phyloP scores from a whole-genome alignment of 306 rosid genomes.

The Trifolium fragiferum region DNA sequence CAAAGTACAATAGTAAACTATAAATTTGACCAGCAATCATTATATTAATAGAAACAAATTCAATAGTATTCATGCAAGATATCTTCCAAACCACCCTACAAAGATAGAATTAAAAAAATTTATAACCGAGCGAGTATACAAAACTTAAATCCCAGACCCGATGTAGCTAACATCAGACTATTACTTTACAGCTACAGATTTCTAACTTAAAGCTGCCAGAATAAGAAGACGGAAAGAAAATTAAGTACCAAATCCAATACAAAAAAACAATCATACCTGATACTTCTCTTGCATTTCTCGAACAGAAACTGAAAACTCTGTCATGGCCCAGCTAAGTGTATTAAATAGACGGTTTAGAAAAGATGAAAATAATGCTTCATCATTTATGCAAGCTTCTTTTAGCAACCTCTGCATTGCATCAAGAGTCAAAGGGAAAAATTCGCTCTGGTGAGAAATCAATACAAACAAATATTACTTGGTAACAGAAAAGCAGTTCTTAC shows the following conservation, averaged over 20 bases:
- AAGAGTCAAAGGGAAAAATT: constrained; percentile 28
- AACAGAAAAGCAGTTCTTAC: constrained; percentile 15
- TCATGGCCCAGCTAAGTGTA: constrained; percentile 98
- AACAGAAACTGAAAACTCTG: constrained; percentile 93
- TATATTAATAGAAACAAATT: constrained; percentile 7
- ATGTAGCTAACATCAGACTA: constrained; percentile 9
- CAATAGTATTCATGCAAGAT: constrained; percentile 22
- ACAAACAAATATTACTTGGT: constrained; percentile 3
- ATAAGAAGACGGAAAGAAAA: constrained; percentile 28
- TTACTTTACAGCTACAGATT: constrained; percentile 31
- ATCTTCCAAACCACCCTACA: constrained; percentile 24
- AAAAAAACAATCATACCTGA: constrained; percentile 43
- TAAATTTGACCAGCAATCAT: constrained; percentile 30
- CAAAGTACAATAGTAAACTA: neutral
- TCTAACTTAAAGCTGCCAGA: constrained; percentile 35
- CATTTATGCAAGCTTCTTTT: constrained; percentile 76
- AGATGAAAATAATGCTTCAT: constrained; percentile 84
- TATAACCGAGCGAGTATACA: neutral
- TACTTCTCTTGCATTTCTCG: constrained; percentile 97
- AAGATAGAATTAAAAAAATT: neutral
- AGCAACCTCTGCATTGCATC: constrained; percentile 70
- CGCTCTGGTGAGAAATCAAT: constrained; percentile 42
- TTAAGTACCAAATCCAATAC: constrained; percentile 14
- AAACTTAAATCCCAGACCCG: constrained; percentile 20
- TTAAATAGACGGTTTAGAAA: constrained; percentile 95